Evolutionary conservation across 1,139 yeast genomes (phyloP).

Genomic region (Yamadazyma triangularis): DNA sequence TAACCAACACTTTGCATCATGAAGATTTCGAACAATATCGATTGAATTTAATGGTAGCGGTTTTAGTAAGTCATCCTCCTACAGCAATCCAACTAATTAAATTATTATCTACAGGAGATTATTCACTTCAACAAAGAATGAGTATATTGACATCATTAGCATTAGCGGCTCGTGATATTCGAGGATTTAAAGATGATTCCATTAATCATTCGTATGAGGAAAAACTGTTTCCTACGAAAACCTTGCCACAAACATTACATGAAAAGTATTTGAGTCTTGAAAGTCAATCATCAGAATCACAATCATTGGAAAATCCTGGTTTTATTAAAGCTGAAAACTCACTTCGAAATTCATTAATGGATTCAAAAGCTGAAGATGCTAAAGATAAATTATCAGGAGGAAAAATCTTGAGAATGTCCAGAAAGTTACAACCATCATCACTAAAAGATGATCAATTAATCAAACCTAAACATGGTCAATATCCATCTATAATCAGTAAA

Average conservation of each 20-base stretch:
- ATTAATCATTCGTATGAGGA: slow-evolving; percentile 31
- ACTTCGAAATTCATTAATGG: slow-evolving; percentile 32
- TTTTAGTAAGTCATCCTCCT: slow-evolving; percentile 45
- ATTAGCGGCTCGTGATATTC: slow-evolving; percentile 54
- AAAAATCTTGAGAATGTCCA: slow-evolving; percentile 47
- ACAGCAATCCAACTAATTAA: slow-evolving; percentile 34
- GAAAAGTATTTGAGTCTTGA: slow-evolving; percentile 21
- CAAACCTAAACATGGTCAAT: slow-evolving; percentile 23
- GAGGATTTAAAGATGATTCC: slow-evolving; percentile 50
- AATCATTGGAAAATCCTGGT: slow-evolving; percentile 3
- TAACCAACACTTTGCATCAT: slow-evolving; percentile 47
- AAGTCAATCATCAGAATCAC: slow-evolving; percentile 4
- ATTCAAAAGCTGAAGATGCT: slow-evolving; percentile 36
- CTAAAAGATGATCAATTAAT: slow-evolving; percentile 3
- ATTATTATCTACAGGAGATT: slow-evolving; percentile 55
- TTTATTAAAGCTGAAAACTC: slow-evolving; percentile 7
- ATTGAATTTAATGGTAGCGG: slow-evolving; percentile 48
- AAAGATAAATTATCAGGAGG: slow-evolving; percentile 42
- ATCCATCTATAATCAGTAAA: slow-evolving; percentile 42
- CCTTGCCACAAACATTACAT: slow-evolving; percentile 47
- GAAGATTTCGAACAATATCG: slow-evolving; percentile 46
- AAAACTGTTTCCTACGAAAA: slow-evolving; percentile 34
- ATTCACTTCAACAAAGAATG: slow-evolving; percentile 60
- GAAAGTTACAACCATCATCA: slow-evolving; percentile 7
- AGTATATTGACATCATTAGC: slow-evolving; percentile 52